These are phyloP conservation scores for Phytopythium litorale DNA, from an alignment of 352 stramenopile species.

Conservation along the genomic window DNA sequence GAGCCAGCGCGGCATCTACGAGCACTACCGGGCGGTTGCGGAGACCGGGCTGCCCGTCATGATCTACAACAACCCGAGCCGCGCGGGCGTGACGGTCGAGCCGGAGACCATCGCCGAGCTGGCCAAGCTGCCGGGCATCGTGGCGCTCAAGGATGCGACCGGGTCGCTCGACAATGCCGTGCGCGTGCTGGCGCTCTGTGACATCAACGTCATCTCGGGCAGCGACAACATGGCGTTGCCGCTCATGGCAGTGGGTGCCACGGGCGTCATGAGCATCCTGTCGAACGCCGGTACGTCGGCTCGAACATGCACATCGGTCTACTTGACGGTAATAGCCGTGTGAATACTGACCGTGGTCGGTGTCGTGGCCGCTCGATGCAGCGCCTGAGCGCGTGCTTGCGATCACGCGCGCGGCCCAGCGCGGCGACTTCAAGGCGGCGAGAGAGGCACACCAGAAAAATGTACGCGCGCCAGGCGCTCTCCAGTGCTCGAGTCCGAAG, in stretches of 20 bases:
- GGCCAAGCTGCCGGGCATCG: slow-evolving; percentile 90
- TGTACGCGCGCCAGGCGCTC: slow-evolving; percentile 20
- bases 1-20: slow-evolving; percentile 90
- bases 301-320: not conserved
- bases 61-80: slow-evolving; percentile 96
- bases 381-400: slow-evolving; percentile 69
- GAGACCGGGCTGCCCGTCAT: slow-evolving; percentile 88
- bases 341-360: not conserved
- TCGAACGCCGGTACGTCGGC: slow-evolving; percentile 61
- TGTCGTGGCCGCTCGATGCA: slow-evolving; percentile 1
- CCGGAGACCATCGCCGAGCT: slow-evolving; percentile 91
- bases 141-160: slow-evolving; percentile 96
- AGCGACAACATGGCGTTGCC: slow-evolving; percentile 86
- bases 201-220: slow-evolving; percentile 85
- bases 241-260: slow-evolving; percentile 80
- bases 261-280: slow-evolving; percentile 87
- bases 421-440: slow-evolving; percentile 68
- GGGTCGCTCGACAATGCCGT: slow-evolving; percentile 81
- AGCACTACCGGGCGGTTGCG: slow-evolving; percentile 88
- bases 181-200: slow-evolving; percentile 77
- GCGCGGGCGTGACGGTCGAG: slow-evolving; percentile 91
- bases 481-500: not conserved
- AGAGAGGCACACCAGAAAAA: slow-evolving; percentile 68
- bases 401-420: slow-evolving; percentile 60
- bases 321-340: not conserved